Evolutionary conservation across 306 rosid species (phyloP), one percentile per base, ranked within the genome.

Genomic region (Prinsepia uniflora): DNA sequence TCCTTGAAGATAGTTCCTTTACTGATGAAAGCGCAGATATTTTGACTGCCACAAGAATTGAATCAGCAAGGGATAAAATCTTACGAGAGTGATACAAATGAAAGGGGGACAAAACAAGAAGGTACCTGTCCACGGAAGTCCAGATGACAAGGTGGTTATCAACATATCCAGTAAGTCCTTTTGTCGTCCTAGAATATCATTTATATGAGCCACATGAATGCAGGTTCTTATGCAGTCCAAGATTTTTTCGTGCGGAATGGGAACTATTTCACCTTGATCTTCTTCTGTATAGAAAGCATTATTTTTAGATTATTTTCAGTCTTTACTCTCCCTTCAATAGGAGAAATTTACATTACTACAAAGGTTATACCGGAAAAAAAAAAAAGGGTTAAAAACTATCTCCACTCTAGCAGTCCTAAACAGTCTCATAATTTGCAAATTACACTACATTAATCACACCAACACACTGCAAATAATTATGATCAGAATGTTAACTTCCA

Each of bases 111-210:
- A 56, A 69, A 20, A 64, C 55, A 58, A 55, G 47, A 78, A 60
- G 75, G 44, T 87, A 93, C 98, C 98, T 45, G 92, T 84, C 98
- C 98, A 90, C 80, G 89, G 87, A 81, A 86, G 81, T 60, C 84
- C 90, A 63, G 85, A 86, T 62, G 81, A 80, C 65, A 93, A 69
- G 70, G 84, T 84, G 55, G 86, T 50, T 19, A 81, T 70, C 46
- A 77, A 83, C 77, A 93, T 67, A 50, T 84, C 84, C 66, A 85
- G 39, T 72, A 93, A 68, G 79, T 80, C 79, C 85, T 90, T 87
- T 44, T 86, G 90, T 69, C 83, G 87, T 72, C 80, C 89, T 70
- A 90, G 80, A 83, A 90, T 79, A 76, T 90, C 92, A 79, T 80
- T 73, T 78, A 89, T 34, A 67, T 77, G 75, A 60, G 97, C 97